Percentiles rank a stretch among this genome's conserved stretches.
These are phyloP conservation scores for Rhynchosporium agropyri DNA, from an alignment of 2,329 filamentous ascomycete genomes.

Conservation along the genomic window DNA sequence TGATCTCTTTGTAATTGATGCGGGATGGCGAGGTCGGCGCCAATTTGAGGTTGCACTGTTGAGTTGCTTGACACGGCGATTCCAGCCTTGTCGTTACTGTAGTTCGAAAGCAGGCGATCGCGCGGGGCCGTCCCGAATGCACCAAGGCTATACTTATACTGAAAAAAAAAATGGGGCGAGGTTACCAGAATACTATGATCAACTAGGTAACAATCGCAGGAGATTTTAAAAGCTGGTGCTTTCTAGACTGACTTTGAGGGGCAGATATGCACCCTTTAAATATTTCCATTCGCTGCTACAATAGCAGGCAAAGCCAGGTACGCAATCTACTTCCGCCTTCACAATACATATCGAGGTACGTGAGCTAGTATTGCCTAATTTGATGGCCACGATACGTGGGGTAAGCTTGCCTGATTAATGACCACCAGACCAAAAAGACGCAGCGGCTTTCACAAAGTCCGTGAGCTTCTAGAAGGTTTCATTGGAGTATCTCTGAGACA, in stretches of 20 bases:
- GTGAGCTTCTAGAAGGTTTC: not conserved
- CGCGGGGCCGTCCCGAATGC: not conserved
- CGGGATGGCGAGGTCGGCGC: slow-evolving; percentile 20
- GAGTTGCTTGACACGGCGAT: slow-evolving; percentile 11
- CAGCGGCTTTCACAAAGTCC: slow-evolving; percentile 9
- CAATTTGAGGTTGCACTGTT: slow-evolving; percentile 17
- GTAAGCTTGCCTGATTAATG: not conserved
- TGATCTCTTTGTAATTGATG: slow-evolving; percentile 15
- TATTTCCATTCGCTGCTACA: not conserved
- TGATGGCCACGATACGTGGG: not conserved
- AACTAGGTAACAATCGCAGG: no score
- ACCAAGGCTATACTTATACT: no score
- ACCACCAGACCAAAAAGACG: not conserved
- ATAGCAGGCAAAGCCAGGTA: slow-evolving; percentile 12
- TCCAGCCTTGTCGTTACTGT: slow-evolving; percentile 22
- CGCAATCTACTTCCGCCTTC: slow-evolving; percentile 18
- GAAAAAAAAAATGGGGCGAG: no score
- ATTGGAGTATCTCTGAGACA: not conserved
- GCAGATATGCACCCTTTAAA: not conserved
- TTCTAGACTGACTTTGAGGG: not conserved
- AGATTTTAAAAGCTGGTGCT: not conserved
- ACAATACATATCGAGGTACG: not conserved
- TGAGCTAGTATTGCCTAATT: slow-evolving; percentile 21
- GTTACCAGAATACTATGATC: no score
- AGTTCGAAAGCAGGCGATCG: not conserved